Conservation (phyloP, 345 rosid genomes). For the Raphanus sativus region DNA sequence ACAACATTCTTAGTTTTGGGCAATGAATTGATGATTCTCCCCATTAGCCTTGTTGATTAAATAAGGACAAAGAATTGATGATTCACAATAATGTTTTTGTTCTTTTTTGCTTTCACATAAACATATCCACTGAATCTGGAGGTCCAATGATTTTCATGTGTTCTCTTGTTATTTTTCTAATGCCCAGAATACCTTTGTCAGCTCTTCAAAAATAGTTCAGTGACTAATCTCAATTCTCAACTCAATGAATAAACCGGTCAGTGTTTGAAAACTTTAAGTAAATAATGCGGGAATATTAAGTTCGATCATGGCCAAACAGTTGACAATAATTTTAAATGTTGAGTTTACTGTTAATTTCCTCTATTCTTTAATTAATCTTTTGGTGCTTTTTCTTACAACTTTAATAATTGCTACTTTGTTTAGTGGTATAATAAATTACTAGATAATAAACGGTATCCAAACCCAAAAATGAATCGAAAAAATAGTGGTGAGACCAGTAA, state of each 20-base stretch:
- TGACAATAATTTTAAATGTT: conserved; percentile 1
- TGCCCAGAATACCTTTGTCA: conserved; percentile 2
- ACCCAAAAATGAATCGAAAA: too few species aligned
- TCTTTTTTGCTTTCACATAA: conserved; percentile 7
- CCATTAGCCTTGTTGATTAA: too few species aligned
- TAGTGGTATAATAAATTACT: background rate
- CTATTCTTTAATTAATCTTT: background rate
- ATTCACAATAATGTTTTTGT: too few species aligned
- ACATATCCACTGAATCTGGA: conserved; percentile 39
- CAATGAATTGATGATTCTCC: too few species aligned
- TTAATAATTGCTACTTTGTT: background rate
- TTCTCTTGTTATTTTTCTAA: conserved; percentile 22
- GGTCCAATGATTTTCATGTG: conserved; percentile 31
- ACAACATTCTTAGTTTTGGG: too few species aligned
- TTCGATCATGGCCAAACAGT: background rate
- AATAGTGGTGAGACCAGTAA: conserved; percentile 28
- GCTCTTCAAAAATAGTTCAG: background rate
- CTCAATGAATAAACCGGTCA: conserved; percentile 9
- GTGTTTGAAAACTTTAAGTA: background rate
- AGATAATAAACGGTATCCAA: background rate
- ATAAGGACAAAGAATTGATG: too few species aligned
- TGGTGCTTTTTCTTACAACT: background rate
- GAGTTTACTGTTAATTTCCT: conserved; percentile 5
- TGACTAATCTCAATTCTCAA: background rate
- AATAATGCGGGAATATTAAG: background rate